These are phyloP conservation scores for Macaranga tanarius DNA, from an alignment of 441 rosid genomes.

Conservation along the genomic window DNA sequence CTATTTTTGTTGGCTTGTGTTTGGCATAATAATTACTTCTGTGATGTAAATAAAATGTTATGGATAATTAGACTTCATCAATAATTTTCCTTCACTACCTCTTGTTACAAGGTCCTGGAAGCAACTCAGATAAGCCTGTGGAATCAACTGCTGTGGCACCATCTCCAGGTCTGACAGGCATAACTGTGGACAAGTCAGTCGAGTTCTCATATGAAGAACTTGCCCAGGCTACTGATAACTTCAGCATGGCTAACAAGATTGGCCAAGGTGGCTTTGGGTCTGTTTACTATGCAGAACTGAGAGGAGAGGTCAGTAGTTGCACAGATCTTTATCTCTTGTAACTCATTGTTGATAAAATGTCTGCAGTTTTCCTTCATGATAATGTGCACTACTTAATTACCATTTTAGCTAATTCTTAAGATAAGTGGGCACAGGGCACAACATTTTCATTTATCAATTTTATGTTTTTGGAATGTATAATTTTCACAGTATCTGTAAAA, in stretches of 20 bases:
- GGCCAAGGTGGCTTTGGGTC: conserved; percentile 93
- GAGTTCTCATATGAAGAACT: conserved; percentile 42
- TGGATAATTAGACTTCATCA: conserved; percentile 1
- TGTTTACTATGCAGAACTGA: conserved; percentile 84
- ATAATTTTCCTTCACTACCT: conserved; percentile 10
- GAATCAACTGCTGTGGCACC: conserved; percentile 34
- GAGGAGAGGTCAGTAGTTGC: conserved; percentile 74
- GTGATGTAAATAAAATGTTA: conserved; percentile 1
- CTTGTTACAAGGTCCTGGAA: conserved; percentile 35
- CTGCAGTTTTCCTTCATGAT: conserved; percentile 4
- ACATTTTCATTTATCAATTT: background rate
- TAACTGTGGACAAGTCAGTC: conserved; percentile 64
- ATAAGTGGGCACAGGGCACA: no score
- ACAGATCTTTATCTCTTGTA: background rate
- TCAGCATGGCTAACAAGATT: conserved; percentile 78
- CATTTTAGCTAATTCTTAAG: conserved; percentile 14
- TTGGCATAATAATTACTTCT: background rate
- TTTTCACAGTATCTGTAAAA: background rate
- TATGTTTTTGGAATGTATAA: background rate
- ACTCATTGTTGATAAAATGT: background rate
- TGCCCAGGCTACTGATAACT: conserved; percentile 44
- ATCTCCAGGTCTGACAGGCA: conserved; percentile 51
- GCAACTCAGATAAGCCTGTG: conserved; percentile 33
- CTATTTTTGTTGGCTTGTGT: background rate
- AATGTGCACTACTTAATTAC: background rate